Base-by-base conservation (phyloP, 2,329 filamentous ascomycete genomes). In the Alternaria infectoria region DNA sequence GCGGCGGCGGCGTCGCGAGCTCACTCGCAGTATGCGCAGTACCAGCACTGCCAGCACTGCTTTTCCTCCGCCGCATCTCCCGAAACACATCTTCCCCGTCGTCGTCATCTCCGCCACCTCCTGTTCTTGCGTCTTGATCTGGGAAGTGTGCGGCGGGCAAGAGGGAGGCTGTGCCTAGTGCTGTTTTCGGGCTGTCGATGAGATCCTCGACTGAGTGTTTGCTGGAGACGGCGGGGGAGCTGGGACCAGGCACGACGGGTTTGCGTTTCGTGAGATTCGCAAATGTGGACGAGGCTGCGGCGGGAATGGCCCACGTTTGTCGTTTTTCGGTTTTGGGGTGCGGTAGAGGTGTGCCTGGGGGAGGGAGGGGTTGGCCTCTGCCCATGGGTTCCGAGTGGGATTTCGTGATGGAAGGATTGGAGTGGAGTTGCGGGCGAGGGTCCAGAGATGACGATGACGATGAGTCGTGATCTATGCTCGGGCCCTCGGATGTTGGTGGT, bases 271-370 rank as follows among this genome's bases (percentile, higher is more conserved):
- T 87, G 2, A 89, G 66, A 51, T 74, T 79, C 7, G 71, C 75
- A 47, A 79, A 69, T 6, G 75, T 72, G 1, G 74, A 70, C 0
- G 74, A 71, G 10, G 77, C 73, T 36, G 83, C 26, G 83, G 83
- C 15, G 83, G 83, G 62, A 84, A 86, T 17, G 86, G 83, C 51
- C 85, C 86, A 76, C 9, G 67, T 70, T 25, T 68, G 74, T 40
- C 72, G 86, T 73, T 87, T 88, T 7, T 87, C 85, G 61, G 83
- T 86, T 57, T 84, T 87, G 36, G 89, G 89, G 44, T 84, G 87
- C 2, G 93, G 93, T 2, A 97, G 84, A 4, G 93, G 93, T 47
- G 87, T 89, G 3, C 93, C 93, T 3, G 91, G 92, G 9, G 93
- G 93, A 50, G 93, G 93, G 17, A 97, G 83, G 1, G 93, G 93